phyloP scores from a whole-genome alignment of 371 early-diverging fungal species.

The Mucor indicus region DNA sequence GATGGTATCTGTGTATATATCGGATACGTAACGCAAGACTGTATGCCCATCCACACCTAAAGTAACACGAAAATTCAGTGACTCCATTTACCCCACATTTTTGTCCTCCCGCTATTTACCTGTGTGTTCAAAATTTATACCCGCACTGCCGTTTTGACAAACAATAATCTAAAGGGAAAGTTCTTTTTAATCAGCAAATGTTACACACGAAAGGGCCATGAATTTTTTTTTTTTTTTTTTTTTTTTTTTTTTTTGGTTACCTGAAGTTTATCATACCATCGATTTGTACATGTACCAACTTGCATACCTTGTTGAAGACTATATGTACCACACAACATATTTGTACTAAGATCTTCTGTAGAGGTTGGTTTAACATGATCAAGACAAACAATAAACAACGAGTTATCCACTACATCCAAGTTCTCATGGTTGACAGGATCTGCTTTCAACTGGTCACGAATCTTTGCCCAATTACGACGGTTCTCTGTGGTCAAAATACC shows the following conservation, averaged over 20 bases:
- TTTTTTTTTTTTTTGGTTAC: no score
- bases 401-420: constrained; percentile 61
- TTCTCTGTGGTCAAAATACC: constrained; percentile 70
- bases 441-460: constrained; percentile 35
- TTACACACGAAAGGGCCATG: not conserved
- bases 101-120: constrained; percentile 31
- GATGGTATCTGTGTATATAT: constrained; percentile 59
- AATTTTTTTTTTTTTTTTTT: no score
- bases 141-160: constrained; percentile 59
- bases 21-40: constrained; percentile 55
- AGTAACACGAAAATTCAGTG: not conserved
- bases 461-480: constrained; percentile 70
- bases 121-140: constrained; percentile 61
- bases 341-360: constrained; percentile 46
- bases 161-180: constrained; percentile 45
- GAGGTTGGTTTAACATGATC: constrained; percentile 62
- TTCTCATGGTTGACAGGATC: constrained; percentile 55
- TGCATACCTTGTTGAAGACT: constrained; percentile 51
- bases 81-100: not conserved
- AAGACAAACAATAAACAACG: constrained; percentile 80
- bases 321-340: constrained; percentile 60
- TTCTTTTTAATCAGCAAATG: no score
- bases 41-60: constrained; percentile 61
- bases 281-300: constrained; percentile 58
- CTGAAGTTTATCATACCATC: constrained; percentile 63